Evolutionary conservation across 2,329 filamentous ascomycete species (phyloP), one percentile per base, ranked within the genome.

Genomic region (Sarocladiaceae sp.): DNA sequence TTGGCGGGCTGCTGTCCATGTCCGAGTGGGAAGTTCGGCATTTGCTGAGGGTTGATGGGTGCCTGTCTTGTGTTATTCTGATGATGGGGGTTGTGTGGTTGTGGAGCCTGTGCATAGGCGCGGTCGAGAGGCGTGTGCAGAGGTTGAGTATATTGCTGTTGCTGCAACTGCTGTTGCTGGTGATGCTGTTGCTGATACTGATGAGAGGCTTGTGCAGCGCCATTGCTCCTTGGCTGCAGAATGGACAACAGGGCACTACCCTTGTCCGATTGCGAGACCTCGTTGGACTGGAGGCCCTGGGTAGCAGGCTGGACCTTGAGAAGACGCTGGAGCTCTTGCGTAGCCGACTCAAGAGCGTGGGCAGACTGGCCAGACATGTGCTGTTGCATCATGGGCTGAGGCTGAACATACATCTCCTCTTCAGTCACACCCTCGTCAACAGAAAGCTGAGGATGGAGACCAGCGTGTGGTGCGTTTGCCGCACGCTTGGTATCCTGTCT

Each of bases 361-460:
- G 69, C 15, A 10, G 39, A 39, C 13, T 48, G 49, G 11, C 31
- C 40, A 13, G 47, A 20, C 25, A 42, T 48, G 63, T 28, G 65
- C 61, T 18, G 57, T 57, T 15, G 62, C 57, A 15, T 68, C 59
- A 17, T 66, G 59, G 26, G 72, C 66, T 50, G 31, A 7, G 66
- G 67, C 56, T 76, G 67, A 40, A 67, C 63, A 58, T 72, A 70
- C n/a, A 70, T 63, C 50, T 88, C 84, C 52, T 88, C 85, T 63
- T 87, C 82, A 6, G 82, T 82, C 50, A 78, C 67, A 33, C 74
- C 72, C 55, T 87, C 82, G 39, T 85, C 79, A 22, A 73, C 67
- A 3, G 61, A 57, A 18, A 58, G 49, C 13, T 75, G 70, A 12
- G 75, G 68, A 18, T 73, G 71, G 15, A 71, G 64, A 17, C 72